phyloP scores from a whole-genome alignment of 768 basidiomycete genomes.

The Fomitopsis serialis region DNA sequence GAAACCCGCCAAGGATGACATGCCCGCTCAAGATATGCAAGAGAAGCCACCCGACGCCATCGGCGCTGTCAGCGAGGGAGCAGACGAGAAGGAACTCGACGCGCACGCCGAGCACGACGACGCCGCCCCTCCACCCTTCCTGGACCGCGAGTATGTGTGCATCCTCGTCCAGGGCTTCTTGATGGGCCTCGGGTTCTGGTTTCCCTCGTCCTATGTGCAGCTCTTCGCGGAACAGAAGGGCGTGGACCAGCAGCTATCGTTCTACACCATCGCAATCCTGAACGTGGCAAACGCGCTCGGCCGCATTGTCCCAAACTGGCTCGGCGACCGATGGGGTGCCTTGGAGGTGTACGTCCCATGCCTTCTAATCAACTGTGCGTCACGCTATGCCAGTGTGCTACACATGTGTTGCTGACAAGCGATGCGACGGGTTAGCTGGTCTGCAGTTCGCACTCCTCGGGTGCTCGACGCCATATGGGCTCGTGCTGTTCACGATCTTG shows the following conservation, averaged over 20 bases:
- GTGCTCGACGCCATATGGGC: background rate
- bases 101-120: too few relatives aligned
- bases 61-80: too few relatives aligned
- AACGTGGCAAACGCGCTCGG: background rate
- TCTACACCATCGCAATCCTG: background rate
- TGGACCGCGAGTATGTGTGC: background rate
- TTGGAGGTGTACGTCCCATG: background rate
- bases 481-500: background rate
- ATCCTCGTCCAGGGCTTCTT: background rate
- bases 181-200: background rate
- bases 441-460: background rate
- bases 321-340: background rate
- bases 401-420: too few relatives aligned
- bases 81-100: too few relatives aligned
- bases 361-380: background rate
- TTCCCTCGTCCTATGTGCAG: background rate
- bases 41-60: background rate
- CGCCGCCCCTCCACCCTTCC: background rate
- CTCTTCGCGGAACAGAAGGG: background rate
- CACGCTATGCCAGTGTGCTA: too few relatives aligned
- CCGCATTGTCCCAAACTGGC: conserved; percentile 1
- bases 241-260: background rate
- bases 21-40: too few relatives aligned
- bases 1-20: too few relatives aligned
- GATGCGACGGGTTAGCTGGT: background rate